phyloP scores from a whole-genome alignment of 2,329 filamentous ascomycete species.

The Neonectria punicea region DNA sequence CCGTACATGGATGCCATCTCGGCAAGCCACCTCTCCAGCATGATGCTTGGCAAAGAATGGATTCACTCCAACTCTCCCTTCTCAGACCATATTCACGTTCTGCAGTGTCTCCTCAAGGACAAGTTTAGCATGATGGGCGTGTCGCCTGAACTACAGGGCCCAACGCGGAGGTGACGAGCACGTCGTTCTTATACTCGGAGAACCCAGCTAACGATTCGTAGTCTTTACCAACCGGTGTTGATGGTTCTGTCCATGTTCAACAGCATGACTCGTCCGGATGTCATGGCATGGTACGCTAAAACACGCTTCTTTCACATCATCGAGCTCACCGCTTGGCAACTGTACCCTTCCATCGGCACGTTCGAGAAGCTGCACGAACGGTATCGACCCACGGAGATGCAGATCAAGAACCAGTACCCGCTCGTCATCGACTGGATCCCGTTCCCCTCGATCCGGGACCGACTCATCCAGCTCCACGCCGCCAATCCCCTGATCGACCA shows the following conservation, averaged over 20 bases:
- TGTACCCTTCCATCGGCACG: slow-evolving; percentile 43
- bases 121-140: slow-evolving; percentile 37
- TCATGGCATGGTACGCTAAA: slow-evolving; percentile 54
- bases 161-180: slow-evolving; percentile 26
- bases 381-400: slow-evolving; percentile 43
- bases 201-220: slow-evolving; percentile 1
- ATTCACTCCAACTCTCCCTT: slow-evolving; percentile 44
- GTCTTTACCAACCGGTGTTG: slow-evolving; percentile 44
- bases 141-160: slow-evolving; percentile 23
- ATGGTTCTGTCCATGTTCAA: slow-evolving; percentile 50
- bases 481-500: slow-evolving; percentile 47
- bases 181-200: no score
- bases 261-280: slow-evolving; percentile 48
- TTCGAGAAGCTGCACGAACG: slow-evolving; percentile 42
- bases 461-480: slow-evolving; percentile 43
- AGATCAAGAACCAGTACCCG: slow-evolving; percentile 41
- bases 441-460: slow-evolving; percentile 44
- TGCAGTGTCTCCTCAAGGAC: slow-evolving; percentile 39
- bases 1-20: slow-evolving; percentile 41
- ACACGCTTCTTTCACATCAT: slow-evolving; percentile 49
- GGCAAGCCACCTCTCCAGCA: slow-evolving; percentile 34
- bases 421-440: slow-evolving; percentile 47
- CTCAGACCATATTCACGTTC: slow-evolving; percentile 45
- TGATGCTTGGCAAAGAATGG: slow-evolving; percentile 40
- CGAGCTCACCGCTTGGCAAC: slow-evolving; percentile 48